A percentile compares a stretch with the other conserved stretches of the same genome.
Conservation (phyloP, 495 filamentous ascomycete species). For the Aspergillus olivimuriae region DNA sequence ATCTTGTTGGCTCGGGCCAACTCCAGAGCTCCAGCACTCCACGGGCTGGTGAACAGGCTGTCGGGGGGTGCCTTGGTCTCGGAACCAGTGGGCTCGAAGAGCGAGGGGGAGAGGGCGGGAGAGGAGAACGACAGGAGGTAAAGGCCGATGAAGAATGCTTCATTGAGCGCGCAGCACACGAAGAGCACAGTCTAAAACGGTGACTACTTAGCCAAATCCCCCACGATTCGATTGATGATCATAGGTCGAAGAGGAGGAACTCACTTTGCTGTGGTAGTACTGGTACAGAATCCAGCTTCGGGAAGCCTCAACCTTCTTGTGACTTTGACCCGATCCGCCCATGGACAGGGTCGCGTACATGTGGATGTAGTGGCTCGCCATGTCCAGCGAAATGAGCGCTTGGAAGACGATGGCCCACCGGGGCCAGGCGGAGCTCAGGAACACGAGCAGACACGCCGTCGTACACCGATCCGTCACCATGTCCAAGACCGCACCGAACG, state of each 20-base stretch:
- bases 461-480: conserved; percentile 98
- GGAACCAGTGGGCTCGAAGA: conserved; percentile 51
- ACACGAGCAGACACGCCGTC: conserved; percentile 87
- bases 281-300: conserved; percentile 72
- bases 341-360: conserved; percentile 88
- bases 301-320: conserved; percentile 81
- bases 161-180: conserved; percentile 82
- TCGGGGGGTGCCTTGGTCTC: conserved; percentile 19
- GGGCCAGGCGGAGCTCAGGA: conserved; percentile 86
- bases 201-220: neutral
- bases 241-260: conserved; percentile 17
- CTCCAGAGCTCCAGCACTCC: conserved; percentile 87
- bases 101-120: conserved; percentile 74
- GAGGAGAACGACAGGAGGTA: conserved; percentile 97
- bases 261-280: conserved; percentile 94
- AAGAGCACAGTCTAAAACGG: conserved; percentile 75
- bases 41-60: conserved; percentile 73
- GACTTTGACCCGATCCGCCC: conserved; percentile 69
- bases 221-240: neutral
- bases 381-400: conserved; percentile 79
- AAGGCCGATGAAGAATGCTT: conserved; percentile 93
- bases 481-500: conserved; percentile 92
- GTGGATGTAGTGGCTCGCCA: conserved; percentile 97
- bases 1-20: conserved; percentile 91
- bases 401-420: conserved; percentile 92